phyloP scores from a whole-genome alignment of 306 rosid species.

The Lotus japonicus region DNA sequence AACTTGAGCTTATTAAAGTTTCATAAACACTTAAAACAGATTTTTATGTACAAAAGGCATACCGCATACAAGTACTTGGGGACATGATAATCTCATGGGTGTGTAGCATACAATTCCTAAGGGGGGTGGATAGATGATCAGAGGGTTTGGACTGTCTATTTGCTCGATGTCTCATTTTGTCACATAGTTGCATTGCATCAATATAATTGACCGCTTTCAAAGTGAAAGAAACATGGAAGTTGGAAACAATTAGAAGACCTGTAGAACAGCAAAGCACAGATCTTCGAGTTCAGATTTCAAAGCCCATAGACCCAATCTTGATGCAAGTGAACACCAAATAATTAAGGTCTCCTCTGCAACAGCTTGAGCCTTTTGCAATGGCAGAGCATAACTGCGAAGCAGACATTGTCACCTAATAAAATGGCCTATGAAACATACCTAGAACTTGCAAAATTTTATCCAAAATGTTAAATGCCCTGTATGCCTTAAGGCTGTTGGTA shows the following conservation, averaged over 20 bases:
- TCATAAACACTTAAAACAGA: not conserved
- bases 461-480: constrained; percentile 5
- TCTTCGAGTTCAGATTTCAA: constrained; percentile 95
- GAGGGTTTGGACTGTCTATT: not conserved
- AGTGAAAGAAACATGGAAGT: constrained; percentile 21
- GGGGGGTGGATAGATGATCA: not conserved
- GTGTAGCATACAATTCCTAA: not conserved
- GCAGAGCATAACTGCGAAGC: constrained; percentile 70
- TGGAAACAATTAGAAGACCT: constrained; percentile 43
- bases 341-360: constrained; percentile 90
- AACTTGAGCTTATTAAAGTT: not conserved
- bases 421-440: constrained; percentile 7
- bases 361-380: constrained; percentile 84
- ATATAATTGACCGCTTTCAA: not conserved
- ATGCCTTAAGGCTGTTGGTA: constrained; percentile 8
- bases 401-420: constrained; percentile 16
- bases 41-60: not conserved
- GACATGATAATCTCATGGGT: not conserved
- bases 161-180: not conserved
- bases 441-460: constrained; percentile 7
- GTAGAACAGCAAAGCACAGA: constrained; percentile 90
- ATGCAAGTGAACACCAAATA: constrained; percentile 97
- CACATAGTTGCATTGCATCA: constrained; percentile 12
- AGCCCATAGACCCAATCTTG: constrained; percentile 94
- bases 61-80: not conserved